A percentile compares a stretch with the other conserved stretches of the same genome.
phyloP scores from a whole-genome alignment of 495 filamentous ascomycete species.

The Hyphodiscus hymeniophilus region DNA sequence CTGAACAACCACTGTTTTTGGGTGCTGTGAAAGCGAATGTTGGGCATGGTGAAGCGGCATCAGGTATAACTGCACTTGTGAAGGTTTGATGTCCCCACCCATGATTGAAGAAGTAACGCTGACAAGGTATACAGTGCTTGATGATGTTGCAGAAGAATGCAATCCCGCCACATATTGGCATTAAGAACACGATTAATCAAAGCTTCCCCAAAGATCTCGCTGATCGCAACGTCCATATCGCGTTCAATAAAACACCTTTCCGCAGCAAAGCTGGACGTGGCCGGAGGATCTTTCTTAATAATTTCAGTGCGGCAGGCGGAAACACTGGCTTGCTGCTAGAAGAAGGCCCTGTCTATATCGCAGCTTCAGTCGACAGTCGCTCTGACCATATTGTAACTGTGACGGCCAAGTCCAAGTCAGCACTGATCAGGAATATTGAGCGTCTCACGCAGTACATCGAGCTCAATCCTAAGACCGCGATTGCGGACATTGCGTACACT shows the following conservation, averaged over 20 bases:
- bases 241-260: slow-evolving; percentile 49
- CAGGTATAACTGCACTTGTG: slow-evolving; percentile 71
- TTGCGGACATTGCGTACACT: slow-evolving; percentile 64
- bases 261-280: slow-evolving; percentile 50
- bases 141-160: slow-evolving; percentile 79
- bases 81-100: too few relatives aligned
- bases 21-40: slow-evolving; percentile 86
- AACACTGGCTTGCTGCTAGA: slow-evolving; percentile 58
- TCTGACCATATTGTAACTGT: slow-evolving; percentile 45
- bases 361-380: slow-evolving; percentile 36
- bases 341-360: slow-evolving; percentile 34
- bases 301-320: slow-evolving; percentile 62
- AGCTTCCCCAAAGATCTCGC: slow-evolving; percentile 68
- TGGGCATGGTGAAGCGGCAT: slow-evolving; percentile 84
- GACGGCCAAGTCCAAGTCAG: slow-evolving; percentile 49
- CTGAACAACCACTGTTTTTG: slow-evolving; percentile 65
- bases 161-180: slow-evolving; percentile 84
- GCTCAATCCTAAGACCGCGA: slow-evolving; percentile 37
- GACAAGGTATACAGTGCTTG: too few relatives aligned
- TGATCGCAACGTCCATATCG: slow-evolving; percentile 70
- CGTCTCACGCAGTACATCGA: slow-evolving; percentile 45
- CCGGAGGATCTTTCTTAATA: slow-evolving; percentile 58
- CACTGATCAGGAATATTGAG: slow-evolving; percentile 45
- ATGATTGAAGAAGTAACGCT: too few relatives aligned
- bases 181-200: slow-evolving; percentile 75